Evolutionary conservation across 177 flowering plant genomes (phyloP), one percentile per base, ranked within the genome.

Genomic region (Vitis hybrid): DNA sequence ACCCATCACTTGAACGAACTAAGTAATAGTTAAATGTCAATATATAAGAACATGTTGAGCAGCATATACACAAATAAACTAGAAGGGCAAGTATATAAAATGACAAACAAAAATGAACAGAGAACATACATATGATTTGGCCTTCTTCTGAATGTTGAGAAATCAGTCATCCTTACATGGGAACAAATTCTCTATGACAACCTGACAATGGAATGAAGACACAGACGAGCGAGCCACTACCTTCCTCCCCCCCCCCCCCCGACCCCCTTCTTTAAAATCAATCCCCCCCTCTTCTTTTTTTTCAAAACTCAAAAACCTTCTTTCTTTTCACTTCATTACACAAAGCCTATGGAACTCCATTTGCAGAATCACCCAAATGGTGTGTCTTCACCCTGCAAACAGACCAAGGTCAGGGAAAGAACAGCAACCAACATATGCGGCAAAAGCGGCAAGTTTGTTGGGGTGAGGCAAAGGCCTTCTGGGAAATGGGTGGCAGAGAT

Each of bases 401-500:
- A 75, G 10, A 78, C 67, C 71, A 84, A 77, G 65, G 67, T 70
- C 76, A 85, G 72, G 18, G 82, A 77, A 15, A 74, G 71, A 68
- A 77, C 22, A 3, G 54, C 50, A 5, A 61, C 66, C 26, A 73
- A 5, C 68, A 66, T 22, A 50, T 71, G 20, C 6, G 52, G 70
- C 72, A 81, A 52, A 50, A 70, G 39, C 39, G 0, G 68, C 80
- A 92, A 88, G 82, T 92, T 82, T 76, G 87, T 92, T 13, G 97
- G 97, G 0, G 97, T 92, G 22, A 85, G 97, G 68, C 95, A 89
- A 65, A 83, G 97, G 77, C 92, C 97, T n/a, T 90, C 94, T 1
- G 95, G 97, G 61, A 87, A 86, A 82, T 92, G 97, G 97, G 95
- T 89, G 19, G 97, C 95, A 16, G 97, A 92, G 83, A 92, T 92